These are phyloP conservation scores for Onygenales sp. DNA, from an alignment of 2,329 filamentous ascomycete species.

Conservation along the genomic window DNA sequence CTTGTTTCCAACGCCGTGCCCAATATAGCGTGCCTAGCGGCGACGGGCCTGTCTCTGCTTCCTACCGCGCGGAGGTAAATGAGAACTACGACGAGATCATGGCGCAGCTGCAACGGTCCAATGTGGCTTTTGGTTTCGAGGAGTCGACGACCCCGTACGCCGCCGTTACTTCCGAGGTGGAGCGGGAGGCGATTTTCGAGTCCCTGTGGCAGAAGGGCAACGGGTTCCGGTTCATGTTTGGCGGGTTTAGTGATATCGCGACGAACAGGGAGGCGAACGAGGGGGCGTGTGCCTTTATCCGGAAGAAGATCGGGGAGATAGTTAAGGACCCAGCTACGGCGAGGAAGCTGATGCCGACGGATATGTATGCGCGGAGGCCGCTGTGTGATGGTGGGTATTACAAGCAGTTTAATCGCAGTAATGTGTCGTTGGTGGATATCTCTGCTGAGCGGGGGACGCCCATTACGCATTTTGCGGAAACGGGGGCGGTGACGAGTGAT, in stretches of 20 bases:
- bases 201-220: neutral
- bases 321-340: neutral
- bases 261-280: neutral
- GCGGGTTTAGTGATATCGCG: neutral
- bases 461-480: neutral
- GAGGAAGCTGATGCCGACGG: neutral
- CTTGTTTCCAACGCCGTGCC: neutral
- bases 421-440: neutral
- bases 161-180: neutral
- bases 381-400: neutral
- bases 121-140: neutral
- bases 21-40: neutral
- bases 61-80: neutral
- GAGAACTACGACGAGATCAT: neutral
- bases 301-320: neutral
- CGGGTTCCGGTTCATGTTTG: neutral
- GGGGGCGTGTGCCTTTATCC: neutral
- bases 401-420: neutral
- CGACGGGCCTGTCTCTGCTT: neutral
- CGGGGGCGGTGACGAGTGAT: neutral
- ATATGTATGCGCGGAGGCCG: neutral
- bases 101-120: neutral
- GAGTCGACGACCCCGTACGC: neutral
- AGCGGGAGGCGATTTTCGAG: neutral
- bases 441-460: neutral